phyloP scores from a whole-genome alignment of 78 protist species.

The Trichosphaerium sp. region DNA sequence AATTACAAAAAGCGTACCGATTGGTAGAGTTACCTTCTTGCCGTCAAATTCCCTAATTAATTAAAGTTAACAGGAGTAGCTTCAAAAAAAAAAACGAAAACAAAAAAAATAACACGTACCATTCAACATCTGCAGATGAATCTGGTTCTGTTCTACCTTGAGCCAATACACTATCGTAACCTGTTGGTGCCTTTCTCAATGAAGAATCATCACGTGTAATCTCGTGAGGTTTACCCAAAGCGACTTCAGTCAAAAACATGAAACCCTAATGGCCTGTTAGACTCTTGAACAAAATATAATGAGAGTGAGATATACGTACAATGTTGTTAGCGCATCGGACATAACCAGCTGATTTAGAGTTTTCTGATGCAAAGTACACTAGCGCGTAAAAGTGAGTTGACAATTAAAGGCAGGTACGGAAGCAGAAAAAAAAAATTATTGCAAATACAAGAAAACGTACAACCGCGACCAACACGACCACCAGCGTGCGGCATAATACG shows the following conservation, averaged over 20 bases:
- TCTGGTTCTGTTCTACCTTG: slow-evolving; percentile 15
- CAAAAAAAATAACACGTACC: not conserved
- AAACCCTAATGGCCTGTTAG: not conserved
- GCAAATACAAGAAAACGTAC: too few species aligned
- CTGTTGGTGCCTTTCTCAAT: slow-evolving; percentile 11
- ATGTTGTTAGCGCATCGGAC: not conserved
- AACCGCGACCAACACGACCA: slow-evolving; percentile 36
- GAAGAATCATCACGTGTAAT: slow-evolving; percentile 25
- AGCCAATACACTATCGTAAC: slow-evolving; percentile 17
- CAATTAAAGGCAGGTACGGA: too few species aligned
- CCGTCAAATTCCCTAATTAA: not conserved
- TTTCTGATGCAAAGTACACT: slow-evolving; percentile 14
- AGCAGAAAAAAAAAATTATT: not conserved
- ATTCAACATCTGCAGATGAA: not conserved
- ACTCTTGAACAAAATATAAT: too few species aligned
- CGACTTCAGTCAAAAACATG: slow-evolving; percentile 35
- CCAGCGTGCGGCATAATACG: slow-evolving; percentile 49
- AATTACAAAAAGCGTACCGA: not conserved
- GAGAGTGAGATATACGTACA: not conserved
- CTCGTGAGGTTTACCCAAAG: slow-evolving; percentile 9
- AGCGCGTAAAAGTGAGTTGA: too few species aligned
- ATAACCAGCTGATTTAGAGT: slow-evolving; percentile 15
- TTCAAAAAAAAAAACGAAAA: not conserved
- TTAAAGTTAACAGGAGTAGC: not conserved
- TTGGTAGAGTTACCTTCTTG: not conserved